Percentiles rank a stretch among this genome's conserved stretches.
These are phyloP conservation scores for Fagopyrum esculentum DNA, from an alignment of 148 eudicot species.

Conservation along the genomic window DNA sequence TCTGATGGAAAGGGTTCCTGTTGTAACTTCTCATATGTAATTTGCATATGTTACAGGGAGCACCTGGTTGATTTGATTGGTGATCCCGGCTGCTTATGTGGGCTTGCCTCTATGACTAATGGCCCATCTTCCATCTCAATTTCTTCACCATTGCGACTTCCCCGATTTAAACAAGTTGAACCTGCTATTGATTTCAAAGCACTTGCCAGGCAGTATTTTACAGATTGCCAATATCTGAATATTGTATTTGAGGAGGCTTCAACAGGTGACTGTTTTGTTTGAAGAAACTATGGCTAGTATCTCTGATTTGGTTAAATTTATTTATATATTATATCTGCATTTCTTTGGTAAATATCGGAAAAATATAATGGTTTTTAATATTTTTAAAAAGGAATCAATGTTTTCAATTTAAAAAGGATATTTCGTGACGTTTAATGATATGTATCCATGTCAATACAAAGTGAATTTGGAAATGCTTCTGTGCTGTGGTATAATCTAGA, in stretches of 20 bases:
- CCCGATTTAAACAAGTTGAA: constrained; percentile 60
- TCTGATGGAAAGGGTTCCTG: neutral
- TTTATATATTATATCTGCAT: too few species aligned
- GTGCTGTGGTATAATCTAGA: too few species aligned
- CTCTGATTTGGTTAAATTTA: too few species aligned
- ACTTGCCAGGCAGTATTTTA: constrained; percentile 70
- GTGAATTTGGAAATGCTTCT: too few species aligned
- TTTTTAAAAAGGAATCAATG: too few species aligned
- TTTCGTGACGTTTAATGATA: too few species aligned
- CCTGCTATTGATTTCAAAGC: constrained; percentile 65
- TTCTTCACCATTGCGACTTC: constrained; percentile 86
- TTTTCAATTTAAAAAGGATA: too few species aligned
- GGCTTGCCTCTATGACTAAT: constrained; percentile 76
- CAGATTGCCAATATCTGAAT: constrained; percentile 64
- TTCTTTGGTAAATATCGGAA: too few species aligned
- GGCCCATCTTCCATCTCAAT: constrained; percentile 89
- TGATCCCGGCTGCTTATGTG: constrained; percentile 72
- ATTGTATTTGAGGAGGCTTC: constrained; percentile 55
- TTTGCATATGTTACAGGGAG: constrained; percentile 47
- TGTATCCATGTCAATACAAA: too few species aligned
- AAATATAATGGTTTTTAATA: too few species aligned
- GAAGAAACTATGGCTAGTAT: too few species aligned
- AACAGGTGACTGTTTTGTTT: constrained; percentile 29
- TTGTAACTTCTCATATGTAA: neutral
- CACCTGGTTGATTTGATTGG: constrained; percentile 73